Evolutionary conservation across 1,139 yeast species (phyloP), one percentile per base, ranked within the genome.

Genomic region (Hansenula sp.): DNA sequence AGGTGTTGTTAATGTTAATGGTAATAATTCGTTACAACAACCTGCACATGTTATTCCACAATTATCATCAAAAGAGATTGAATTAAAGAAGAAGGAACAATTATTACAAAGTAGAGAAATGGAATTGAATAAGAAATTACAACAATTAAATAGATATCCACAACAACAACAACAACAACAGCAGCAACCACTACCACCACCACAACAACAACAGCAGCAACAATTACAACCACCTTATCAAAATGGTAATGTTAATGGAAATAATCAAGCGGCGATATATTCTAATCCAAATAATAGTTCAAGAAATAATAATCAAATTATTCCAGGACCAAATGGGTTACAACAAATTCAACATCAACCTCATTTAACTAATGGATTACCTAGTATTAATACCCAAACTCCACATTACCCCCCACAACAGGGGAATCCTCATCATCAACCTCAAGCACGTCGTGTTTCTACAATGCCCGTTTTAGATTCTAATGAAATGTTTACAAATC

Each of bases 61-160:
- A 17, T 11, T 37, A 31, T 35, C 40, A 15, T 33, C 54, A 2
- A 51, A 59, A 46, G 79, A 75, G 49, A 43, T 68, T 39, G 79
- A 73, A 50, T 60, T 75, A 40, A 67, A 68, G 49, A 68, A 64
- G 46, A 68, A 73, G 51, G 81, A 75, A 54, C 62, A 72, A 46
- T 70, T 71, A 28, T 58, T 75, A 51, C 59, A 65, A 47, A 68
- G 66, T 47, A 66, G 71, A 40, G 77, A 74, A 55, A 38, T 62
- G 34, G 68, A 65, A 35, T 52, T 67, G 35, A 67, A 62, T 50
- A 66, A 57, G 47, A 60, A 60, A 42, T 40, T 50, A 35, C 43
- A 47, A 2, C 49, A 49, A 31, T 37, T 54, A 31, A 51, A 46
- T 33, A 34, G 43, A 31, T 42, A 35, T 19, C 44, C 34, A 19